Conservation (phyloP, 768 basidiomycete genomes). For the Tricholoma saponaceum region DNA sequence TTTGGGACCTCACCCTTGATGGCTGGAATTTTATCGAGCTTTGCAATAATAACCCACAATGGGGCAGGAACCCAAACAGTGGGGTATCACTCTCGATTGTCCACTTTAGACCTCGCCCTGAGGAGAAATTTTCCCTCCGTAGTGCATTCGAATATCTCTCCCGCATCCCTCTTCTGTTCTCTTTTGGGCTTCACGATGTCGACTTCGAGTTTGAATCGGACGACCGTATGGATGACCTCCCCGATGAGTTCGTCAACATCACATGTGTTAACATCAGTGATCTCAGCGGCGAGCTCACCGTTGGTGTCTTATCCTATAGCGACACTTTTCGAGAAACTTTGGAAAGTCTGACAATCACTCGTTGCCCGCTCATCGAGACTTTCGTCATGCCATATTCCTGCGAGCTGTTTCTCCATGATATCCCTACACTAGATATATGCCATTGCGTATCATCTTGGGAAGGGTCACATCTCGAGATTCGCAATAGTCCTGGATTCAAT, state of each 20-base stretch:
- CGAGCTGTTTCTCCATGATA: background rate
- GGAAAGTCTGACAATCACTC: background rate
- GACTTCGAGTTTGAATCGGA: background rate
- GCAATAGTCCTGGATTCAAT: background rate
- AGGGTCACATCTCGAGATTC: background rate
- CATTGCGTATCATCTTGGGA: background rate
- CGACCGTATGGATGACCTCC: too few species aligned
- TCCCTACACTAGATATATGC: background rate
- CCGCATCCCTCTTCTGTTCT: background rate
- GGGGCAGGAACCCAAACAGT: too few species aligned
- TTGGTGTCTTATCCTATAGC: background rate
- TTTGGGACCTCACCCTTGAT: background rate
- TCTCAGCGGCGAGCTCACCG: background rate
- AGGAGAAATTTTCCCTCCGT: background rate
- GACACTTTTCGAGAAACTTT: background rate
- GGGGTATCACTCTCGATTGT: too few species aligned
- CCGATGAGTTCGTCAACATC: background rate
- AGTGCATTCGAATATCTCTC: background rate
- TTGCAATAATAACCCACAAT: background rate
- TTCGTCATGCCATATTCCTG: background rate
- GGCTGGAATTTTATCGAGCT: background rate
- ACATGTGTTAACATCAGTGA: background rate
- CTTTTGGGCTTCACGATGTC: background rate
- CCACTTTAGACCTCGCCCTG: background rate
- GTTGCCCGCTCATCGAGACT: background rate